Conservation (phyloP, 1,139 yeast genomes). For the Hemisphaericaspora xylofermentans region DNA sequence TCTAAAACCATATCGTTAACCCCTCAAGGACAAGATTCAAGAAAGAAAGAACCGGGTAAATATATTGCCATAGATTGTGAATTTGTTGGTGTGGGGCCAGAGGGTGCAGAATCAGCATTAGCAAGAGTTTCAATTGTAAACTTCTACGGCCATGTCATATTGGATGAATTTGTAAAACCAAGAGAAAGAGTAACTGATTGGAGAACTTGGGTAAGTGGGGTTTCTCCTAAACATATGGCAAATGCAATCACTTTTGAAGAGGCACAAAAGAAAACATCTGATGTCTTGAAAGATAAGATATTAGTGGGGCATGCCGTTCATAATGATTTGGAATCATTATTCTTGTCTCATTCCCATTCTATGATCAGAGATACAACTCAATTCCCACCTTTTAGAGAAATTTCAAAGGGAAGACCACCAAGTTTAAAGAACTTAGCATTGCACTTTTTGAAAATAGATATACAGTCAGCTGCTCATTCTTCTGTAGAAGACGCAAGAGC, state of each 20-base stretch:
- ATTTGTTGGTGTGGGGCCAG: slow-evolving; percentile 86
- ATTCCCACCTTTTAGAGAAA: slow-evolving; percentile 56
- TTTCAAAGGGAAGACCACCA: slow-evolving; percentile 69
- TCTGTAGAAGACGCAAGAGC: slow-evolving; percentile 91
- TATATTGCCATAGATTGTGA: slow-evolving; percentile 89
- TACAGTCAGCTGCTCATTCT: slow-evolving; percentile 78
- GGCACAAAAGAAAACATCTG: slow-evolving; percentile 60
- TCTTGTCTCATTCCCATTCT: slow-evolving; percentile 64
- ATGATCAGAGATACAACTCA: slow-evolving; percentile 74
- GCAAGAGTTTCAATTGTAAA: slow-evolving; percentile 90
- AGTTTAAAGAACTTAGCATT: slow-evolving; percentile 64
- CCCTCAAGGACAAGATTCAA: slow-evolving; percentile 14
- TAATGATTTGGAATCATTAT: slow-evolving; percentile 71
- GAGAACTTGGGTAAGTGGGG: slow-evolving; percentile 95
- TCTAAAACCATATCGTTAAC: slow-evolving; percentile 6
- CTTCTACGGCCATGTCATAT: slow-evolving; percentile 67
- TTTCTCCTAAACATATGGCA: slow-evolving; percentile 66
- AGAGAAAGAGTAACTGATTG: slow-evolving; percentile 77
- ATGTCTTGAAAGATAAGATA: slow-evolving; percentile 49
- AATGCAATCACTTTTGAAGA: slow-evolving; percentile 63
- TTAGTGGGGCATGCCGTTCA: slow-evolving; percentile 85
- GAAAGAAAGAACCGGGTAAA: slow-evolving; percentile 55
- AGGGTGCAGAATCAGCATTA: slow-evolving; percentile 66
- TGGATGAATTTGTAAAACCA: slow-evolving; percentile 78
- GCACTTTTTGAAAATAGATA: slow-evolving; percentile 56